Conservation (phyloP, 495 filamentous ascomycete genomes). For the Glarea lozoyensis region DNA sequence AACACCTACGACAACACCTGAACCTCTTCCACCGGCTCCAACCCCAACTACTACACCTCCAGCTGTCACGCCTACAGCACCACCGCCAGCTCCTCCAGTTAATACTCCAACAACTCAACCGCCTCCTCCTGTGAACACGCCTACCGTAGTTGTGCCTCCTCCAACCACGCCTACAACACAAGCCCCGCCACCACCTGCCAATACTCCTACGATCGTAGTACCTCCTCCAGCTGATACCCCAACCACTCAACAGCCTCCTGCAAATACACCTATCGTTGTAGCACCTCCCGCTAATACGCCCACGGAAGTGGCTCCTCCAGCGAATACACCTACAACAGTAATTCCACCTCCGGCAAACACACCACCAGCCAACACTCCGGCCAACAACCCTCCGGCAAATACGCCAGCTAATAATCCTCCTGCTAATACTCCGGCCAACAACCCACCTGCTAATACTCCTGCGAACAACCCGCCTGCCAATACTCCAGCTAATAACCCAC, state of each 20-base stretch:
- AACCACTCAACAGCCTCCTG: neutral
- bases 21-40: neutral
- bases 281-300: neutral
- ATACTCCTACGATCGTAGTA: neutral
- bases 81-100: neutral
- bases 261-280: too few relatives aligned
- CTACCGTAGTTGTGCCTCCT: neutral
- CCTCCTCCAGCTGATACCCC: neutral
- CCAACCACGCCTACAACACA: neutral
- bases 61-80: neutral
- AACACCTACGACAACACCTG: neutral
- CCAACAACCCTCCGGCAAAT: neutral
- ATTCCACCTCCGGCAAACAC: neutral
- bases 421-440: neutral
- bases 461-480: neutral
- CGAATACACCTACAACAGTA: too few relatives aligned
- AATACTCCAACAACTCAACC: neutral
- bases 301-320: too few relatives aligned
- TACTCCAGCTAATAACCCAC: neutral
- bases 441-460: neutral
- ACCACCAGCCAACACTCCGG: neutral
- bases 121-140: neutral
- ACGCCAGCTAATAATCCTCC: neutral
- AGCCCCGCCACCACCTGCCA: neutral
- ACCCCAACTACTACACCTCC: neutral